Percentiles rank a stretch among this genome's conserved stretches.
phyloP scores from a whole-genome alignment of 306 rosid genomes.

The Cicer chorassanicum region DNA sequence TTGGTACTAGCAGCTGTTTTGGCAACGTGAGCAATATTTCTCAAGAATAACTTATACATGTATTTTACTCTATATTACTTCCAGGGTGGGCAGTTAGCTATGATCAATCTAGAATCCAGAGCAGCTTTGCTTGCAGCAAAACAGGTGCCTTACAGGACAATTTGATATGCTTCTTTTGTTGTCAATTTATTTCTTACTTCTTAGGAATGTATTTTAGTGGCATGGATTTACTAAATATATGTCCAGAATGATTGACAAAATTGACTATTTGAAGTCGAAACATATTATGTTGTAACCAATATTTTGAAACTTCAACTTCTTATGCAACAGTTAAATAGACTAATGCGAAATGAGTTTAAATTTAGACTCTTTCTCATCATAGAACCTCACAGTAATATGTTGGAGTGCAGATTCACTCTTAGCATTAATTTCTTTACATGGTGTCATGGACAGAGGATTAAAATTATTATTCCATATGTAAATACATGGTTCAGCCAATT shows the following conservation, averaged over 20 bases:
- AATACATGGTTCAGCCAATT: slow-evolving; percentile 27
- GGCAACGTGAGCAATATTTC: slow-evolving; percentile 31
- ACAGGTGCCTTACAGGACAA: slow-evolving; percentile 57
- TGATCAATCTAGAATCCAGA: slow-evolving; percentile 80
- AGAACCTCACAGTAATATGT: neutral
- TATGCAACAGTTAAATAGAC: slow-evolving; percentile 27
- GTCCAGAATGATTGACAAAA: neutral
- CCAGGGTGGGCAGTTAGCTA: slow-evolving; percentile 90
- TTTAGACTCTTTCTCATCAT: slow-evolving; percentile 32
- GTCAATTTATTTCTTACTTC: slow-evolving; percentile 22
- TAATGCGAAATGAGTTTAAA: slow-evolving; percentile 32
- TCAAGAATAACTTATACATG: slow-evolving; percentile 39
- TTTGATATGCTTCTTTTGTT: slow-evolving; percentile 36
- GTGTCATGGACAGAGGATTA: neutral
- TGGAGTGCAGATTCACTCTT: neutral
- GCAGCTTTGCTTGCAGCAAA: slow-evolving; percentile 90
- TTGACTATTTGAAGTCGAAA: slow-evolving; percentile 20
- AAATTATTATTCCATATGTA: slow-evolving; percentile 22
- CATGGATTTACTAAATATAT: slow-evolving; percentile 19
- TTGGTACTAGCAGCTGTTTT: slow-evolving; percentile 27
- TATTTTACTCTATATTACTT: slow-evolving; percentile 46
- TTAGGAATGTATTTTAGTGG: slow-evolving; percentile 15
- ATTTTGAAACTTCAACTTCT: slow-evolving; percentile 24
- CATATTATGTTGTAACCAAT: slow-evolving; percentile 13
- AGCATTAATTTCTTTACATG: slow-evolving; percentile 4